These are phyloP conservation scores for Curvularia spicifera DNA, from an alignment of 2,329 filamentous ascomycete genomes.

Conservation along the genomic window DNA sequence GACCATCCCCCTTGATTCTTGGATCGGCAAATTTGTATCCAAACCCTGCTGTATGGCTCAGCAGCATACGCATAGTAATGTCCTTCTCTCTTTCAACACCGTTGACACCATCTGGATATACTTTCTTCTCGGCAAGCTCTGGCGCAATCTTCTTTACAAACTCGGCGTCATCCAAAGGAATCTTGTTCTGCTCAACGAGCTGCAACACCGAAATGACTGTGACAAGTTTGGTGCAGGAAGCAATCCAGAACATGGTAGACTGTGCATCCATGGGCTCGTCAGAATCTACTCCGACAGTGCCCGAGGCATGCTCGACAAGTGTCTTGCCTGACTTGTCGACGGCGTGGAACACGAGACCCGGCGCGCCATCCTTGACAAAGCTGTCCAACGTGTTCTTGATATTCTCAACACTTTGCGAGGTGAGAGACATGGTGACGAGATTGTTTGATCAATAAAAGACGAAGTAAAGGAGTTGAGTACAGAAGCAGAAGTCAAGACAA, in stretches of 20 bases:
- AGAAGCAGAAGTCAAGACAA: neutral
- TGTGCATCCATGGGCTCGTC: conserved; percentile 65
- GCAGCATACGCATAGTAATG: conserved; percentile 60
- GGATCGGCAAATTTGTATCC: conserved; percentile 59
- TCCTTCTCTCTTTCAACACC: conserved; percentile 49
- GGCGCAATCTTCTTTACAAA: conserved; percentile 42
- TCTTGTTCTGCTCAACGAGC: conserved; percentile 47
- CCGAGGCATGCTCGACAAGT: conserved; percentile 52
- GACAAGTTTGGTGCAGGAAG: conserved; percentile 57
- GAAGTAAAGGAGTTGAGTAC: neutral
- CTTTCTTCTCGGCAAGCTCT: conserved; percentile 52
- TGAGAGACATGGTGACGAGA: conserved; percentile 38
- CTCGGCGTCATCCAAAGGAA: conserved; percentile 45
- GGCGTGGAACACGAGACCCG: conserved; percentile 55
- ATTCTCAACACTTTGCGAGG: conserved; percentile 33
- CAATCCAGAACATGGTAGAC: conserved; percentile 63
- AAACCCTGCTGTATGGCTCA: conserved; percentile 59
- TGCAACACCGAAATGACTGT: conserved; percentile 45
- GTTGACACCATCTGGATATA: conserved; percentile 45
- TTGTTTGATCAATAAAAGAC: neutral
- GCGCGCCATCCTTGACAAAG: conserved; percentile 43
- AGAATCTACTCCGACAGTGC: conserved; percentile 49
- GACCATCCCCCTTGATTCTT: conserved; percentile 53
- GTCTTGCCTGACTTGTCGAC: conserved; percentile 54
- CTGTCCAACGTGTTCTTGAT: conserved; percentile 49